Evolutionary conservation across 1,139 yeast genomes (phyloP).

Genomic region (Zygoascus hellenicus): DNA sequence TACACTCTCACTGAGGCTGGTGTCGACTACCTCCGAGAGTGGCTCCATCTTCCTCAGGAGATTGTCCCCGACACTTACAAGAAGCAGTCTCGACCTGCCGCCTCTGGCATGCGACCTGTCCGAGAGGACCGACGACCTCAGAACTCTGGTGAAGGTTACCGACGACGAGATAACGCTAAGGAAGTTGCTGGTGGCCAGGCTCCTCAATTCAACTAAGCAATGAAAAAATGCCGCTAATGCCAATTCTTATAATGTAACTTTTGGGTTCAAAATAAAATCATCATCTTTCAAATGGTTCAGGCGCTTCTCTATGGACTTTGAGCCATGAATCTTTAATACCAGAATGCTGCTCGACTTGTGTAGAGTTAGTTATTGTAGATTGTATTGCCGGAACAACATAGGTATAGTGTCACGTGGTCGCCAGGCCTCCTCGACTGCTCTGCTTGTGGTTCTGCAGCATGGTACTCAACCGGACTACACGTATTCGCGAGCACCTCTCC

Average conservation of each 20-base stretch:
- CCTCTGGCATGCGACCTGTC: constrained; percentile 37
- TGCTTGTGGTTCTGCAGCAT: no score
- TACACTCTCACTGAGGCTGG: constrained; percentile 99
- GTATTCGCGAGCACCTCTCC: no score
- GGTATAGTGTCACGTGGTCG: no score
- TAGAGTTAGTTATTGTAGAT: no score
- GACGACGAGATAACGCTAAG: constrained; percentile 37
- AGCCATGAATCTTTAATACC: no score
- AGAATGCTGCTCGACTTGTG: no score
- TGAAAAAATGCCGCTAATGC: constrained; percentile 9
- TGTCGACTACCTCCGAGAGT: constrained; percentile 96
- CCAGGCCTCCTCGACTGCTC: no score
- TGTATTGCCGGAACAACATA: no score
- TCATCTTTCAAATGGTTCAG: background rate
- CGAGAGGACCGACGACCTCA: constrained; percentile 32
- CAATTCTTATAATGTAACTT: constrained; percentile 5
- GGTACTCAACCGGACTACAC: no score
- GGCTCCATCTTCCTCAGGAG: constrained; percentile 98
- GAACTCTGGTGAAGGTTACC: constrained; percentile 38
- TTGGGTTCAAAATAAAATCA: constrained; percentile 5
- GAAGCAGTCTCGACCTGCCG: constrained; percentile 86
- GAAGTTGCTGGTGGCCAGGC: constrained; percentile 31
- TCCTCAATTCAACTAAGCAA: constrained; percentile 30
- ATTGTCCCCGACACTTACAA: constrained; percentile 98
- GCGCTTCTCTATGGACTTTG: no score